Evolutionary conservation across 2,329 filamentous ascomycete species (phyloP).

Genomic region (Dendrostoma leiphaemia): DNA sequence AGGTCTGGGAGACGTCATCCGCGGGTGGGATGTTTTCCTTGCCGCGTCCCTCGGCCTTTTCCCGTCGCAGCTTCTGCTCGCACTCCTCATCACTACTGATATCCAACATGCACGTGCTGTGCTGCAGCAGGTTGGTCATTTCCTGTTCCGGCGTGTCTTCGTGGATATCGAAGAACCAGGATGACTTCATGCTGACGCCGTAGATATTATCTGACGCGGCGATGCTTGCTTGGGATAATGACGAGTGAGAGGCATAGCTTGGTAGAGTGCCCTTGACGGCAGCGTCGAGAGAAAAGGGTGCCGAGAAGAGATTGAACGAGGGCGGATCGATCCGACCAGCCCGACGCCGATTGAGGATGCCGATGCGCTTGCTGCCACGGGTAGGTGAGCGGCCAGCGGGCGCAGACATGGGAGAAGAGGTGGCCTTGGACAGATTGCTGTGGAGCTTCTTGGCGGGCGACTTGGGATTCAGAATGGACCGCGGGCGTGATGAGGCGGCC

Average conservation of each 20-base stretch:
- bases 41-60: slow-evolving; percentile 61
- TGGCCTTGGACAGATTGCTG: slow-evolving; percentile 43
- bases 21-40: slow-evolving; percentile 92
- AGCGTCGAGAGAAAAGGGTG: slow-evolving; percentile 82
- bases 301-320: slow-evolving; percentile 48
- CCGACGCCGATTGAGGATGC: slow-evolving; percentile 67
- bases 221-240: slow-evolving; percentile 27
- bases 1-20: slow-evolving; percentile 61
- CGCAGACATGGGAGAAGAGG: slow-evolving; percentile 53
- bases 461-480: slow-evolving; percentile 49
- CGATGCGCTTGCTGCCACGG: slow-evolving; percentile 62
- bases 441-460: slow-evolving; percentile 49
- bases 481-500: slow-evolving; percentile 34
- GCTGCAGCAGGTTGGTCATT: slow-evolving; percentile 89
- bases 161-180: slow-evolving; percentile 93
- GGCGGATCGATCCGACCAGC: slow-evolving; percentile 72
- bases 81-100: slow-evolving; percentile 85
- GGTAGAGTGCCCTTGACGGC: slow-evolving; percentile 76
- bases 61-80: slow-evolving; percentile 50
- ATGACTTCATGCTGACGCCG: slow-evolving; percentile 51
- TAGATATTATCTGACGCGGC: slow-evolving; percentile 26
- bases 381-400: slow-evolving; percentile 79
- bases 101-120: slow-evolving; percentile 82
- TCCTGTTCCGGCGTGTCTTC: slow-evolving; percentile 89
- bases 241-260: slow-evolving; percentile 50